Base-by-base conservation (phyloP, 129 eudicot genomes). In the Gnaphalium uliginosum region DNA sequence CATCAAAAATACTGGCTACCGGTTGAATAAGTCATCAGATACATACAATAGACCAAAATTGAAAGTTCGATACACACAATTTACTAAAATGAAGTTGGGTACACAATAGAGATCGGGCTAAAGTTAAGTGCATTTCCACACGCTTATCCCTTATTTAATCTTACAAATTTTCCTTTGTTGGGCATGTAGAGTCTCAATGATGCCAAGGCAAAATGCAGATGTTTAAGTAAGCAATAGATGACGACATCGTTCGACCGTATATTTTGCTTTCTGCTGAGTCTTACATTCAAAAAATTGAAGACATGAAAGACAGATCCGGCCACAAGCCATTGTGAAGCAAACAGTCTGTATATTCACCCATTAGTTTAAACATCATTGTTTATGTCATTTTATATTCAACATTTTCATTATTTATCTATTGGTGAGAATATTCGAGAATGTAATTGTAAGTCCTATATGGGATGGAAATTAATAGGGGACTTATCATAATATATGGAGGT, bases 181-280 rank as follows among this genome's bases (percentile, higher is more conserved):
- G 59, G 56, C 27, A 22, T 83, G 72, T 74, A 92, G 97, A 78
- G 80, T 6, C 89, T 92, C 68, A 81, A 56, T 4, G 89, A 89
- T 32, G 79, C 85, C 4, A 84, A 79, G 59, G 74, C 87, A 17
- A 87, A 67, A 75, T 92, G 98, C 72, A 73, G 83, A n/a, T 92
- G 96, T 67, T 61, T 90, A 26, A 78, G 80, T 24, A 75, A 81
- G 66, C 21, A 79, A 75, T 69, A 39, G 75, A 66, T 30, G 0
- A 64, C 59, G 37, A 29, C 21, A 8, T n/a, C 18, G 33, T 75
- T 76, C 74, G 22, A 48, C 61, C 41, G 5, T 32, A 22, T 75
- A 78, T 58, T 63, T 23, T 68, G 32, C 22, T 68, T 26, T 67
- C 24, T 54, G 68, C 53, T 65, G 62, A 41, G 79, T 64, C 57